phyloP scores from a whole-genome alignment of 139 green algal genomes.

The Coelastrella sp. region DNA sequence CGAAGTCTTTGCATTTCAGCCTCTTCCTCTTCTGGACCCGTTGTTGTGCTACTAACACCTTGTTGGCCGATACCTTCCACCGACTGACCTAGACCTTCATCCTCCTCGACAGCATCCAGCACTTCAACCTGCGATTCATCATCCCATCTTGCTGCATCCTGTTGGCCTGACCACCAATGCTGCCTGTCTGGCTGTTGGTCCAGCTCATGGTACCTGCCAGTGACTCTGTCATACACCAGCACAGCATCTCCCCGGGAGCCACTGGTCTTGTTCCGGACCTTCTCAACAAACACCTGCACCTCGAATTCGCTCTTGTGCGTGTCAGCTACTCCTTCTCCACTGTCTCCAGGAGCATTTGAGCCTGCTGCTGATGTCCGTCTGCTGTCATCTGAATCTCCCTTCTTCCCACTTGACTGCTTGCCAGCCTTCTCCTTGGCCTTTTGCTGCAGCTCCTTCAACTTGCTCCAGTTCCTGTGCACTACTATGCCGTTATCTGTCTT shows the following conservation, averaged over 20 bases:
- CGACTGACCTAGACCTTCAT: too few relatives aligned
- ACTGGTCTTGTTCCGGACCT: slow-evolving; percentile 87
- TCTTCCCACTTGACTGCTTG: neutral
- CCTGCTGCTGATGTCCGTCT: neutral
- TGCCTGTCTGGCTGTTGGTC: neutral
- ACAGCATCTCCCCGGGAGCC: slow-evolving; percentile 75
- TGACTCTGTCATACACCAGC: slow-evolving; percentile 43
- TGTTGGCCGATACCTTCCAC: too few relatives aligned
- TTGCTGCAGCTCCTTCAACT: slow-evolving; percentile 43
- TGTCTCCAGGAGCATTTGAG: neutral
- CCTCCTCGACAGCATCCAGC: too few relatives aligned
- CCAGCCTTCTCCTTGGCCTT: neutral
- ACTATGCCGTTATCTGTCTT: slow-evolving; percentile 97
- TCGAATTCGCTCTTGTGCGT: neutral
- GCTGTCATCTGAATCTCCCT: neutral
- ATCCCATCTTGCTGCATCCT: too few relatives aligned
- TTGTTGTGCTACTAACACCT: too few relatives aligned
- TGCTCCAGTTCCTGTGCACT: slow-evolving; percentile 76
- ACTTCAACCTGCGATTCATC: too few relatives aligned
- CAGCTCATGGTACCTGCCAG: slow-evolving; percentile 36
- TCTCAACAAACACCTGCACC: slow-evolving; percentile 40
- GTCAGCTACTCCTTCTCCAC: neutral
- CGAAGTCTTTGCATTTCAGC: too few relatives aligned
- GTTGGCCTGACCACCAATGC: neutral
- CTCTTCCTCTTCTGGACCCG: too few relatives aligned